These are phyloP conservation scores for Podaxis rugospora DNA, from an alignment of 768 basidiomycete species.

Conservation along the genomic window DNA sequence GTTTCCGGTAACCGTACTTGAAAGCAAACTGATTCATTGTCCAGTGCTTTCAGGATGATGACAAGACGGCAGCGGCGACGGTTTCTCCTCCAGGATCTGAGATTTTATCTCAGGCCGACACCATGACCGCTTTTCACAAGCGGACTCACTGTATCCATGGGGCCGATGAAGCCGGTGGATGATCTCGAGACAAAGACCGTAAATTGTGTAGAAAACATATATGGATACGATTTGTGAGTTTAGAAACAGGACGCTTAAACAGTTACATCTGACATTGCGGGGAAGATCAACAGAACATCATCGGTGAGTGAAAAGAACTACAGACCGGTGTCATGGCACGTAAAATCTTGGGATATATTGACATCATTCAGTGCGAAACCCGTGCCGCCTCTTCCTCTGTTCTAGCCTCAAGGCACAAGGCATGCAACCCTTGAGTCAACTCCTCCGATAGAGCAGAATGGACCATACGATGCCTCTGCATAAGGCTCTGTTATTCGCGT, in stretches of 20 bases:
- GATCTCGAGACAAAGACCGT: constrained; percentile 2
- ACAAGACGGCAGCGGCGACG: neutral
- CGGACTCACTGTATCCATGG: constrained; percentile 10
- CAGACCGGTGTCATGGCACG: neutral
- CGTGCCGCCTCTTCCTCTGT: constrained; percentile 47
- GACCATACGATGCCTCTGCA: constrained; percentile 81
- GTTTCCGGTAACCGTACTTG: constrained; percentile 3
- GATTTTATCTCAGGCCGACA: constrained; percentile 4
- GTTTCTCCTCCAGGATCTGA: constrained; percentile 4
- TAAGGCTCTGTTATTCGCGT: constrained; percentile 45
- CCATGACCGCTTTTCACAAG: constrained; percentile 3
- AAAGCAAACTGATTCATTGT: constrained; percentile 5
- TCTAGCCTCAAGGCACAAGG: constrained; percentile 71
- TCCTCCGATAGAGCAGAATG: constrained; percentile 71
- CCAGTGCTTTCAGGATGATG: constrained; percentile 1
- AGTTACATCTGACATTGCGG: neutral
- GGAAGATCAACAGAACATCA: neutral
- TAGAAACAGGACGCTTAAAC: constrained; percentile 7
- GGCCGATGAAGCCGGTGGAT: neutral
- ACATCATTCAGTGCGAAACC: neutral
- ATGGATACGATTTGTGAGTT: neutral
- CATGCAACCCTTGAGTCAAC: constrained; percentile 67
- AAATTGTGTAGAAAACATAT: constrained; percentile 1
- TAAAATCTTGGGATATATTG: neutral
- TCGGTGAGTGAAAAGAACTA: neutral